A percentile compares a stretch with the other conserved stretches of the same genome.
Conservation (phyloP, 345 rosid species). For the Physaria fendleri region DNA sequence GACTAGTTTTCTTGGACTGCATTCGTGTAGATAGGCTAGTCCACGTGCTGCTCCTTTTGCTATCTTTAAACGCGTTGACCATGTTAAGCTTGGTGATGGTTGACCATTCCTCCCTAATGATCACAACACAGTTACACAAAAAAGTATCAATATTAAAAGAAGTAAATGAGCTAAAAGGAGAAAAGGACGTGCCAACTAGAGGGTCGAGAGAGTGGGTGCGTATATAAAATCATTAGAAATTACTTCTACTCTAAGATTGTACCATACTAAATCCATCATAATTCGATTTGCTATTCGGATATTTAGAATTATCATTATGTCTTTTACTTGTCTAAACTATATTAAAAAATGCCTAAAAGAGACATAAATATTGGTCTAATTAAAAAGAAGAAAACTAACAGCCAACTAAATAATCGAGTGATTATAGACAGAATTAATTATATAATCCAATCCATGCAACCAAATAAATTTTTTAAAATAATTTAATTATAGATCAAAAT, state of each 20-base stretch:
- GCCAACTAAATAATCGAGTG: background rate
- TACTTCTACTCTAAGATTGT: conserved; percentile 8
- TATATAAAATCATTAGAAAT: conserved; percentile 11
- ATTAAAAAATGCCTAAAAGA: conserved; percentile 9
- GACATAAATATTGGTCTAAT: background rate
- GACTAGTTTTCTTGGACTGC: conserved; percentile 87
- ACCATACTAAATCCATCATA: background rate
- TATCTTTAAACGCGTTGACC: conserved; percentile 79
- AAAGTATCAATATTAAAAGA: background rate
- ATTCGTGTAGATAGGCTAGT: conserved; percentile 90
- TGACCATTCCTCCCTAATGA: conserved; percentile 77
- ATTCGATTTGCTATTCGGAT: background rate
- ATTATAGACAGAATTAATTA: background rate
- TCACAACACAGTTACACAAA: background rate
- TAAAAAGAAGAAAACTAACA: background rate
- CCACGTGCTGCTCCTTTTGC: conserved; percentile 92
- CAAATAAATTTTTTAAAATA: too few species aligned
- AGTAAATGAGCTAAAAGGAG: background rate
- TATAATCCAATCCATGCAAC: too few species aligned
- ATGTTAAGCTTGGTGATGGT: conserved; percentile 64
- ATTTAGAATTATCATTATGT: background rate
- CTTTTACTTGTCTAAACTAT: background rate
- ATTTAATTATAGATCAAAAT: too few species aligned
- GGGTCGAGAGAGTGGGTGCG: conserved; percentile 9
- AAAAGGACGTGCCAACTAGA: conserved; percentile 18